Evolutionary conservation across 106 monocot genomes (phyloP).

Genomic region (Dendrobium officinale): DNA sequence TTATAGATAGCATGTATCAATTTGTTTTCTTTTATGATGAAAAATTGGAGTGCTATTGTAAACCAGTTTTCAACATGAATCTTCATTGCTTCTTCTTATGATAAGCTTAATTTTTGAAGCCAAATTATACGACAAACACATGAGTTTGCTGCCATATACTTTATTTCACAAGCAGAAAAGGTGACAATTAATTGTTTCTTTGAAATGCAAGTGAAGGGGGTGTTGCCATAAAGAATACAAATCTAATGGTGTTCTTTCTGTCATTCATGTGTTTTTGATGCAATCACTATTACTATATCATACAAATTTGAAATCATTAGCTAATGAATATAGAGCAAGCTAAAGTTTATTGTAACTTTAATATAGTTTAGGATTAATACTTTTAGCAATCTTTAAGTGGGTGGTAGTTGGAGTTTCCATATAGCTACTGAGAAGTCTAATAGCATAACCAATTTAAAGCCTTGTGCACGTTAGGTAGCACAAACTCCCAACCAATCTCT

Average conservation of each 20-base stretch:
- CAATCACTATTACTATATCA: background rate
- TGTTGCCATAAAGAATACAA: background rate
- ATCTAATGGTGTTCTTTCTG: background rate
- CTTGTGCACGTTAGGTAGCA: too few relatives aligned
- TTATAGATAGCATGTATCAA: background rate
- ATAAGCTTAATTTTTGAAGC: background rate
- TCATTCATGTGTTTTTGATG: background rate
- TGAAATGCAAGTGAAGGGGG: background rate
- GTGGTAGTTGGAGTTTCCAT: too few relatives aligned
- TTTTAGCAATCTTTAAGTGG: too few relatives aligned
- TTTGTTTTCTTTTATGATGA: background rate
- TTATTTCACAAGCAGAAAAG: background rate
- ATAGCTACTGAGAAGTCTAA: too few relatives aligned
- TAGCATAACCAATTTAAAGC: too few relatives aligned
- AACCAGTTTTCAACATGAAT: background rate
- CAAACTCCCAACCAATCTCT: too few relatives aligned
- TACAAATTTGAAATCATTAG: too few relatives aligned
- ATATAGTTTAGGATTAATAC: too few relatives aligned
- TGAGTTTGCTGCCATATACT: background rate
- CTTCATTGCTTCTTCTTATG: background rate
- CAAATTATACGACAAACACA: background rate
- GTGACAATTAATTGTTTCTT: background rate
- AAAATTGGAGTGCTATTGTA: background rate
- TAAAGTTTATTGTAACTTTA: too few relatives aligned
- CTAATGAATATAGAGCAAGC: too few relatives aligned